Conservation (phyloP, 164 flowering plant genomes). For the Nelumbo lutea region DNA sequence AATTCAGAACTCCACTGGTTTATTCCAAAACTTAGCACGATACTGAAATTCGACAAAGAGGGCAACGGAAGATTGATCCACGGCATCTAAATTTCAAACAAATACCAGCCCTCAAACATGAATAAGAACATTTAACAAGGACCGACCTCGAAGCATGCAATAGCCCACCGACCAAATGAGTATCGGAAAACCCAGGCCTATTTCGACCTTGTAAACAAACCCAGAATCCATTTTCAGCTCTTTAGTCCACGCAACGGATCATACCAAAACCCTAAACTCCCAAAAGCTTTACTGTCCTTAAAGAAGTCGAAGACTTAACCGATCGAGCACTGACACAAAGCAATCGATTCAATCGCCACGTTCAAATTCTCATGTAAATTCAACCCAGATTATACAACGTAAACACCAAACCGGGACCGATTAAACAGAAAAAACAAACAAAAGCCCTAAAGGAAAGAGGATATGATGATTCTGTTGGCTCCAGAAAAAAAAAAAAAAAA, state of each 20-base stretch:
- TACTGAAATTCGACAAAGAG: background rate
- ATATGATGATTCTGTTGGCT: background rate
- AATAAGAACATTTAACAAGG: background rate
- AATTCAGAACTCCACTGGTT: background rate
- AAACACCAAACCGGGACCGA: background rate
- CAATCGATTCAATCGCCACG: slow-evolving; percentile 4
- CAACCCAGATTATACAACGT: background rate
- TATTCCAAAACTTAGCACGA: background rate
- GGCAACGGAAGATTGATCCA: background rate
- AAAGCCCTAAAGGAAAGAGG: background rate
- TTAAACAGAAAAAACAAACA: background rate
- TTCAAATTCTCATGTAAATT: background rate
- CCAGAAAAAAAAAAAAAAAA: background rate
- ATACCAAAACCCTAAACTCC: slow-evolving; percentile 13
- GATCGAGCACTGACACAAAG: slow-evolving; percentile 1
- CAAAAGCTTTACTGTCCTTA: slow-evolving; percentile 1
- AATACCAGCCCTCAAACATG: slow-evolving; percentile 1
- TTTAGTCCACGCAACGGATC: background rate
- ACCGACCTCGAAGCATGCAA: background rate
- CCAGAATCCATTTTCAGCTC: slow-evolving; percentile 7
- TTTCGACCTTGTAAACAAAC: slow-evolving; percentile 6
- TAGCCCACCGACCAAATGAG: slow-evolving; percentile 9
- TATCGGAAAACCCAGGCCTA: background rate
- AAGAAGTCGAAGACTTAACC: background rate
- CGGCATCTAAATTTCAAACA: slow-evolving; percentile 3